Percentiles rank a stretch among this genome's conserved stretches.
Evolutionary conservation across 2,329 filamentous ascomycete species (phyloP).

Genomic region (Chaetomiaceae sp.): DNA sequence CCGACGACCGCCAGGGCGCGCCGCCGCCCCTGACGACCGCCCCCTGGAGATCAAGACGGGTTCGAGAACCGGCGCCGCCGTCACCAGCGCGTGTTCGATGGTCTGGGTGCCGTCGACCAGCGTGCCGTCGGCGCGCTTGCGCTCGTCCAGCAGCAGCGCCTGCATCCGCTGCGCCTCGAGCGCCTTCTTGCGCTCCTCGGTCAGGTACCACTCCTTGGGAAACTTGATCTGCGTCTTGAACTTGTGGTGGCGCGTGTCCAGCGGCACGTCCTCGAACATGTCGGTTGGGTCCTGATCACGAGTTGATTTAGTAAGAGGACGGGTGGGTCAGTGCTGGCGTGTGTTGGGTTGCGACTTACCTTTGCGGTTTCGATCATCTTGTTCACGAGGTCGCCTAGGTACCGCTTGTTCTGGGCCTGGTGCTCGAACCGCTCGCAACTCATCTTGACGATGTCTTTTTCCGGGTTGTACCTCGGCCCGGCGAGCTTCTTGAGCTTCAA

Average conservation of each 20-base stretch:
- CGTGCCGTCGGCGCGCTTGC: constrained; percentile 45
- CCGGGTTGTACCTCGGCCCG: constrained; percentile 81
- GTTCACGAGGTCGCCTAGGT: constrained; percentile 72
- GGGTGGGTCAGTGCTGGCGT: background rate
- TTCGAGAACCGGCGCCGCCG: constrained; percentile 9
- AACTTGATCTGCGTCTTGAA: constrained; percentile 63
- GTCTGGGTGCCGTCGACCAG: constrained; percentile 53
- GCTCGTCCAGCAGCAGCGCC: constrained; percentile 47
- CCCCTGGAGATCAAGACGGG: constrained; percentile 6
- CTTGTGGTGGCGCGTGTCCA: constrained; percentile 81
- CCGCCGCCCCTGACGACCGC: too few relatives aligned
- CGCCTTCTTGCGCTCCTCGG: constrained; percentile 57
- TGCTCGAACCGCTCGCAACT: constrained; percentile 83
- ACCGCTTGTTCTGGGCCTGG: constrained; percentile 94
- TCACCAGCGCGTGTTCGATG: constrained; percentile 37
- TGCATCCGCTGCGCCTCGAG: constrained; percentile 56
- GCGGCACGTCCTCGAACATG: constrained; percentile 79
- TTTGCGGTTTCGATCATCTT: constrained; percentile 69
- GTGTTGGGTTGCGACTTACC: constrained; percentile 32
- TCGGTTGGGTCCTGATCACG: constrained; percentile 65
- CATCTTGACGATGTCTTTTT: constrained; percentile 76
- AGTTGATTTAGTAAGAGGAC: constrained; percentile 12
- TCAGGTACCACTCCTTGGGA: constrained; percentile 78
- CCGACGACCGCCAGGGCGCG: too few relatives aligned
- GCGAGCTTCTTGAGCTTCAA: constrained; percentile 82